These are phyloP conservation scores for Phytophthora pistaciae DNA, from an alignment of 352 stramenopile genomes.

Conservation along the genomic window DNA sequence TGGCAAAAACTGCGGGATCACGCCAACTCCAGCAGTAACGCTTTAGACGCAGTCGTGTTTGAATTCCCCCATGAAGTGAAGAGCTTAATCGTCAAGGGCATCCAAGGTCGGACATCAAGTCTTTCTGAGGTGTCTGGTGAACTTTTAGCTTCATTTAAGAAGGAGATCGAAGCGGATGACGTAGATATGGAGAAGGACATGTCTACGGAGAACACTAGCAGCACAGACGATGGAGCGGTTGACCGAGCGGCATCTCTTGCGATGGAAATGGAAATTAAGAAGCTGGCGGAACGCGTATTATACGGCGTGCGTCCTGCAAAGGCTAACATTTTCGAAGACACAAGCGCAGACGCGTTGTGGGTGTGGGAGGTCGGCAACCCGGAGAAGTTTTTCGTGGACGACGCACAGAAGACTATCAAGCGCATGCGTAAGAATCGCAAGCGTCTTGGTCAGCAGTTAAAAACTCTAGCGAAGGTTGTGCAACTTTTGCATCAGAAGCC, in stretches of 20 bases:
- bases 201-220: slow-evolving; percentile 6
- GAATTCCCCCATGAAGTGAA: slow-evolving; percentile 59
- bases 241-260: slow-evolving; percentile 34
- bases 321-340: slow-evolving; percentile 87
- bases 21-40: slow-evolving; percentile 11
- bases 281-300: slow-evolving; percentile 78
- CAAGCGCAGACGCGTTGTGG: slow-evolving; percentile 76
- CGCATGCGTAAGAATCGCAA: slow-evolving; percentile 85
- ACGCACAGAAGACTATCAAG: slow-evolving; percentile 80
- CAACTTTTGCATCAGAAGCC: slow-evolving; percentile 72
- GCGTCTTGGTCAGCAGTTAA: slow-evolving; percentile 75
- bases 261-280: slow-evolving; percentile 91
- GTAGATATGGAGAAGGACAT: slow-evolving; percentile 8
- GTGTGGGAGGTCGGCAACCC: slow-evolving; percentile 85
- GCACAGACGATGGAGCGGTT: slow-evolving; percentile 11
- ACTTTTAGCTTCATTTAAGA: slow-evolving; percentile 44
- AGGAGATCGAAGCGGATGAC: slow-evolving; percentile 17
- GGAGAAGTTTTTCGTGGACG: slow-evolving; percentile 75
- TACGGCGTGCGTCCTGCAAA: slow-evolving; percentile 76
- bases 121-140: slow-evolving; percentile 50
- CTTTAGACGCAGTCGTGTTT: slow-evolving; percentile 27
- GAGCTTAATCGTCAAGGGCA: slow-evolving; percentile 57
- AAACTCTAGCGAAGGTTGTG: slow-evolving; percentile 71
- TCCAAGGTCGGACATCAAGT: slow-evolving; percentile 50
- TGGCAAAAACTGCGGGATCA: slow-evolving; percentile 40